A percentile compares a stretch with the other conserved stretches of the same genome.
Evolutionary conservation across 2,329 filamentous ascomycete genomes (phyloP).

Genomic region (Curvularia verruculosa): DNA sequence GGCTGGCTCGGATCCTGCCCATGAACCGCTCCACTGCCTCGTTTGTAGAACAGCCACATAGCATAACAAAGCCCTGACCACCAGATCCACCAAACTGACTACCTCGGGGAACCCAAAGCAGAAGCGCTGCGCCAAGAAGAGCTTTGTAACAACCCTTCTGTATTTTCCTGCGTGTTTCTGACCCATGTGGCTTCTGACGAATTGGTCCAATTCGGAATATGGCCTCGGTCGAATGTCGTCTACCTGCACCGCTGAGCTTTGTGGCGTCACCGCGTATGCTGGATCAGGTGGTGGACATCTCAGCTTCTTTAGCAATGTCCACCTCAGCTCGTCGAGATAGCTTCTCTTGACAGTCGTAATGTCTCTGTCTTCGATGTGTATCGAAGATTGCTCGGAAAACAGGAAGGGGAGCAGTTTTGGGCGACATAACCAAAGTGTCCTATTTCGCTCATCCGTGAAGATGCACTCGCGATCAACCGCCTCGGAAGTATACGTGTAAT

Average conservation of each 20-base stretch:
- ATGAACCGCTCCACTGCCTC: slow-evolving; percentile 14
- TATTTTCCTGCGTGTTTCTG: slow-evolving; percentile 39
- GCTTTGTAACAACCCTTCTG: slow-evolving; percentile 46
- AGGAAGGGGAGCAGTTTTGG: slow-evolving; percentile 56
- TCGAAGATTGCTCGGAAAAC: slow-evolving; percentile 26
- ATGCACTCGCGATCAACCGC: slow-evolving; percentile 65
- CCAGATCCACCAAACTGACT: slow-evolving; percentile 72
- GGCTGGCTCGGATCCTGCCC: neutral
- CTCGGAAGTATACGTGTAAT: slow-evolving; percentile 67
- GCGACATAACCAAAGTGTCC: slow-evolving; percentile 64
- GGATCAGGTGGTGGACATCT: slow-evolving; percentile 50
- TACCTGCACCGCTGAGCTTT: slow-evolving; percentile 18
- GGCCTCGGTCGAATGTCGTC: slow-evolving; percentile 49
- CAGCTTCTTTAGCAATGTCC: slow-evolving; percentile 46
- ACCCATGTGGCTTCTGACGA: slow-evolving; percentile 32
- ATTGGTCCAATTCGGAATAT: slow-evolving; percentile 50
- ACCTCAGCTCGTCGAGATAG: slow-evolving; percentile 41
- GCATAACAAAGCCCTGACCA: slow-evolving; percentile 68
- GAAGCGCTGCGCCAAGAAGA: slow-evolving; percentile 52
- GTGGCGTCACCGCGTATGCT: slow-evolving; percentile 43
- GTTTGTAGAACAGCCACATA: slow-evolving; percentile 33
- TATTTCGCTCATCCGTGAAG: slow-evolving; percentile 59
- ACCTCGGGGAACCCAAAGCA: slow-evolving; percentile 47
- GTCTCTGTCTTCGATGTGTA: slow-evolving; percentile 44
- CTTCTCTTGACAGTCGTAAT: slow-evolving; percentile 6